A percentile compares a stretch with the other conserved stretches of the same genome.
These are phyloP conservation scores for Cornus florida DNA, from an alignment of 148 eudicot genomes.

Conservation along the genomic window DNA sequence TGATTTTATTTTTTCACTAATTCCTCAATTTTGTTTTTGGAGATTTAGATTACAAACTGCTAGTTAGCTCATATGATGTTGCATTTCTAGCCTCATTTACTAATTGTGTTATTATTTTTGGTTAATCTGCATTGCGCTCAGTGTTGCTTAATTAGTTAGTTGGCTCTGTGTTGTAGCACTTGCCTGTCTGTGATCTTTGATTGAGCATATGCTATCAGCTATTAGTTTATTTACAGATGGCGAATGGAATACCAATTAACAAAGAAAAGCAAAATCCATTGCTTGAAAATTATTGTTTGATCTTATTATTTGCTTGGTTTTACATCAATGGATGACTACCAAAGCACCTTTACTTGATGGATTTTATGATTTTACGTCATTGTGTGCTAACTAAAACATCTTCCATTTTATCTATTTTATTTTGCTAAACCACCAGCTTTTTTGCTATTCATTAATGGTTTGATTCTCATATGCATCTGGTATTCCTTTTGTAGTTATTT, in stretches of 20 bases:
- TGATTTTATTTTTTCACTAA: too few relatives aligned
- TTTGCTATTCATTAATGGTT: background rate
- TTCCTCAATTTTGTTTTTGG: too few relatives aligned
- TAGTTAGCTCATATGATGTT: too few relatives aligned
- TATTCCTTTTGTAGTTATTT: background rate
- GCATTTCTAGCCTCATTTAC: too few relatives aligned
- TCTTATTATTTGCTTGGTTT: background rate
- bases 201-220: conserved; percentile 54
- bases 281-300: conserved; percentile 51
- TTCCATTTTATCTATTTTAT: background rate
- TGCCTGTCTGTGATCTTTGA: conserved; percentile 42
- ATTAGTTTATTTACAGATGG: conserved; percentile 56
- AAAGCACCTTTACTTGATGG: background rate
- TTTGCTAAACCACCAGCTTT: background rate
- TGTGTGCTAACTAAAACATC: background rate
- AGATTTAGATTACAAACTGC: too few relatives aligned
- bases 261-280: conserved; percentile 52
- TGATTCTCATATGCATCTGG: background rate
- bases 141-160: too few relatives aligned
- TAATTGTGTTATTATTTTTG: too few relatives aligned
- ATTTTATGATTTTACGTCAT: background rate
- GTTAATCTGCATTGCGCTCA: too few relatives aligned
- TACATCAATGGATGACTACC: background rate
- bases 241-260: conserved; percentile 69
- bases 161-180: too few relatives aligned